phyloP scores from a whole-genome alignment of 176 grass and related monocot genomes.

The Phoenix roebelenii region DNA sequence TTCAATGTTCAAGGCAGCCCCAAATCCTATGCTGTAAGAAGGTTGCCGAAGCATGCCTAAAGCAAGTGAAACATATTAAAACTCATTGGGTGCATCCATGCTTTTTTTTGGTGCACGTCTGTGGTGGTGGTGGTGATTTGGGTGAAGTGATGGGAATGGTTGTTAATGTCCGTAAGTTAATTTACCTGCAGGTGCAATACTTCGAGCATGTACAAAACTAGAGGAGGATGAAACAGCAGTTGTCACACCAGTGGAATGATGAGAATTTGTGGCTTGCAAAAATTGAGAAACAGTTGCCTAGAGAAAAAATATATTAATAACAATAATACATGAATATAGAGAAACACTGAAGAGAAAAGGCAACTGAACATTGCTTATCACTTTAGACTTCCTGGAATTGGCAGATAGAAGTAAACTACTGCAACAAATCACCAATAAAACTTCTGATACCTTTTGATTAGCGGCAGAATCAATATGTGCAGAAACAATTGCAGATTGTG shows the following conservation, averaged over 20 bases:
- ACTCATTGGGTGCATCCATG: too few species aligned
- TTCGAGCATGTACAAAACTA: constrained; percentile 47
- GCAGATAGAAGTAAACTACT: neutral
- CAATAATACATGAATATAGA: constrained; percentile 17
- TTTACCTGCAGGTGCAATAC: constrained; percentile 56
- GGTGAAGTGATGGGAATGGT: too few species aligned
- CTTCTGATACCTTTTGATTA: constrained; percentile 50
- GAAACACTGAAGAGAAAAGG: constrained; percentile 4
- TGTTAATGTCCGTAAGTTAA: neutral
- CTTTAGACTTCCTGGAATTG: too few species aligned
- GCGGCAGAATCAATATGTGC: constrained; percentile 35
- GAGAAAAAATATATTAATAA: constrained; percentile 4
- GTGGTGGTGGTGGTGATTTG: too few species aligned
- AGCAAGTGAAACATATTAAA: constrained; percentile 1
- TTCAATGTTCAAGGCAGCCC: constrained; percentile 90
- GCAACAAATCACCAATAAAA: constrained; percentile 9
- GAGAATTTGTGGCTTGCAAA: constrained; percentile 42
- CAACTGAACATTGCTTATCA: neutral
- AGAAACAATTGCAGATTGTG: constrained; percentile 35
- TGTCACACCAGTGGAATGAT: constrained; percentile 42
- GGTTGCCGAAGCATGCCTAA: constrained; percentile 69
- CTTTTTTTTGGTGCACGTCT: too few species aligned
- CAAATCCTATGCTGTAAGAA: constrained; percentile 73
- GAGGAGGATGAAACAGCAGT: constrained; percentile 38
- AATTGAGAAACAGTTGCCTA: constrained; percentile 27